These are phyloP conservation scores for Rhodotorula sp. DNA, from an alignment of 1,284 basidiomycete species.

Conservation along the genomic window DNA sequence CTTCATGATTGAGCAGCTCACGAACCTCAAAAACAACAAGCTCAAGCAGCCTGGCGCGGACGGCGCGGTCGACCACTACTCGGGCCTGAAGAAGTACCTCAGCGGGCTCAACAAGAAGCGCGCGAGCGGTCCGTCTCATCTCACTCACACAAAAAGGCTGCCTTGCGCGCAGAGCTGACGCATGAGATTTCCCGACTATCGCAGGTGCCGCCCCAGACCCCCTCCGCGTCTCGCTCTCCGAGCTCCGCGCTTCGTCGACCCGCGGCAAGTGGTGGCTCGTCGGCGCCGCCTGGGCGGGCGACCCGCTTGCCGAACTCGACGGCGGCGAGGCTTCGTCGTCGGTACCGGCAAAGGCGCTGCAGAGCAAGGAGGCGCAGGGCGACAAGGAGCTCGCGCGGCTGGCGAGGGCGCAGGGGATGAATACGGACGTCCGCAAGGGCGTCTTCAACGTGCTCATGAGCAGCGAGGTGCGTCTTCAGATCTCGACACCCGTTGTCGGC, in stretches of 20 bases:
- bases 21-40: conserved; percentile 88
- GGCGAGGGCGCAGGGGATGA: conserved; percentile 95
- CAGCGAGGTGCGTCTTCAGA: conserved; percentile 66
- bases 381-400: conserved; percentile 69
- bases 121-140: conserved; percentile 54
- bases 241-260: conserved; percentile 77
- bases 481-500: neutral
- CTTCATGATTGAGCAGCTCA: conserved; percentile 91
- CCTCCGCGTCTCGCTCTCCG: conserved; percentile 76
- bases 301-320: conserved; percentile 69
- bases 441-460: conserved; percentile 94
- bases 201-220: conserved; percentile 63
- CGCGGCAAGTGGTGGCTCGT: conserved; percentile 99
- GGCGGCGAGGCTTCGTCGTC: conserved; percentile 43
- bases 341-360: neutral
- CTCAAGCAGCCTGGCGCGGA: conserved; percentile 59
- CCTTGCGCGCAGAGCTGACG: neutral
- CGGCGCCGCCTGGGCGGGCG: conserved; percentile 92
- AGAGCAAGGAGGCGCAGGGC: conserved; percentile 39
- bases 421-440: conserved; percentile 87
- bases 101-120: conserved; percentile 73
- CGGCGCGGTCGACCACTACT: conserved; percentile 71
- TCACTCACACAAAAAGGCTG: too few relatives aligned
- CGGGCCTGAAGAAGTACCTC: conserved; percentile 79
- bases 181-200: neutral